These are phyloP conservation scores for Biancaea sappan DNA, from an alignment of 306 rosid genomes.

Conservation along the genomic window DNA sequence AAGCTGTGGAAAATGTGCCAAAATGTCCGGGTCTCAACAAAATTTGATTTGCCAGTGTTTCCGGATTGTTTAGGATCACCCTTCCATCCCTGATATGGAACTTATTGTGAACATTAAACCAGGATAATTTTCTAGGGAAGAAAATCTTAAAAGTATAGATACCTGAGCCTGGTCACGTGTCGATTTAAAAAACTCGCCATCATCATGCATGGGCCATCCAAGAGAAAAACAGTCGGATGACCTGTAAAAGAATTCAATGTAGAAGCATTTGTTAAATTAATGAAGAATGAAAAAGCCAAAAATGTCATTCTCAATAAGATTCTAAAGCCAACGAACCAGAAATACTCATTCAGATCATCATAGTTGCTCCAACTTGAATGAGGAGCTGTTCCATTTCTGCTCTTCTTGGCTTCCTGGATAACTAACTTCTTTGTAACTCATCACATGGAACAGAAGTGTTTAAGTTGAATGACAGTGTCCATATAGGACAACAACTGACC, in stretches of 20 bases:
- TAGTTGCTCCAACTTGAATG: constrained; percentile 92
- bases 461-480: constrained; percentile 26
- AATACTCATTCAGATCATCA: constrained; percentile 95
- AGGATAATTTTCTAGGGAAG: constrained; percentile 12
- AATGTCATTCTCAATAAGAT: constrained; percentile 32
- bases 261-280: constrained; percentile 18
- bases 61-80: constrained; percentile 54
- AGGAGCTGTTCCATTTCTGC: constrained; percentile 75
- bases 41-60: constrained; percentile 80
- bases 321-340: constrained; percentile 68
- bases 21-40: constrained; percentile 84
- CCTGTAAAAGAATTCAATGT: constrained; percentile 48
- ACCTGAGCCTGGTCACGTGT: constrained; percentile 64
- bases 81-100: constrained; percentile 63
- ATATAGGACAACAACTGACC: constrained; percentile 47
- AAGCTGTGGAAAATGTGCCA: constrained; percentile 96
- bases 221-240: constrained; percentile 92
- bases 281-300: constrained; percentile 27
- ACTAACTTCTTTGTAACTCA: constrained; percentile 25
- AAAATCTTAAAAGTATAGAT: constrained; percentile 33
- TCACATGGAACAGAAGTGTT: constrained; percentile 26
- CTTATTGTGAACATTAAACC: constrained; percentile 23
- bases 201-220: constrained; percentile 99
- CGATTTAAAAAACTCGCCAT: constrained; percentile 90
- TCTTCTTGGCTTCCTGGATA: constrained; percentile 74